Base-by-base conservation (phyloP, 2,329 filamentous ascomycete species). In the Venturia effusa region DNA sequence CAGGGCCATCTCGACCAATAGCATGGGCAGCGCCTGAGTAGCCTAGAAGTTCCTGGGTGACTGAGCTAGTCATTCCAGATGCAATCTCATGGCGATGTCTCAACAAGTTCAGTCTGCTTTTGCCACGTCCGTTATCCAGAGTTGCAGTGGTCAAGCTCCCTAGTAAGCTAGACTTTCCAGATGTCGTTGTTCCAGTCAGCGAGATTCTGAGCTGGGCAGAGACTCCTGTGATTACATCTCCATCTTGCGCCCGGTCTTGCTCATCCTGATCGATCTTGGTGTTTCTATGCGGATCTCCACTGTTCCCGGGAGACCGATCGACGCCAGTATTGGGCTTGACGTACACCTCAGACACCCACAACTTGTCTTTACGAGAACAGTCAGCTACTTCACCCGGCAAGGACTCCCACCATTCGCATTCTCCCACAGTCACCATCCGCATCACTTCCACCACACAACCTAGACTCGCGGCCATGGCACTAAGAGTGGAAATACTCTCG, bases 21-120 rank as follows among this genome's bases (percentile, higher is more conserved):
- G 69, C 43, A 60, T 79, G 74, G 30, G 70, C 64, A 34, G 69
- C 41, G 60, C 79, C 75, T 32, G 70, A 72, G 73, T 97, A 99
- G 8, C 94, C 94, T 66, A 99, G 84, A 11, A 99, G 80, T 73
- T 97, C 94, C 71, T 97, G 93, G 0, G 94, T 90, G 55, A 99
- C 88, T 6, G 93, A 97, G 72, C 92, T 97, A 1, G 94, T 99
- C 67, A 96, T 82, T 0, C 94, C 94, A 2, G 93, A 95, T 3
- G 84, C 88, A 64, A 97, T 89, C 73, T 99, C 94, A 72, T 99
- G 94, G 13, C 90, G 86, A 75, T 99, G 94, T 72, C 92, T 96
- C 37, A 99, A 79, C 61, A 97, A 81, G 70, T 90, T 93, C 32
- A 97, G 80, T 62, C 94, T 85, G 72, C 91, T 96, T 72, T 92